phyloP scores from a whole-genome alignment of 2,329 filamentous ascomycete genomes.

The Pseudogymnoascus sp. region DNA sequence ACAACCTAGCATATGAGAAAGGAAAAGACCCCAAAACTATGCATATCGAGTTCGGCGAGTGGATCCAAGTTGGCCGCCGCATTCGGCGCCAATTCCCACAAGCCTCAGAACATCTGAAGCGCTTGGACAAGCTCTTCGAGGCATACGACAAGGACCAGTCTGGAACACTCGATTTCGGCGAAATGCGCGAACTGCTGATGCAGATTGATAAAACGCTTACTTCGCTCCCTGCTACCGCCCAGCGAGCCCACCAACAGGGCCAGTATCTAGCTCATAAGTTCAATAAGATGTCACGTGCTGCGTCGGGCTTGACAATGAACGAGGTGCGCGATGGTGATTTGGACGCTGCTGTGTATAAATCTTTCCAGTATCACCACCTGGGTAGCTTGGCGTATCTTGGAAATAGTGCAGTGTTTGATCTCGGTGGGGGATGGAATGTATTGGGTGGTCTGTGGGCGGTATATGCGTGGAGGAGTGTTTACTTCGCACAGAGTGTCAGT shows the following conservation, averaged over 20 bases:
- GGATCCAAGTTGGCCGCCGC: constrained; percentile 72
- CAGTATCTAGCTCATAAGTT: constrained; percentile 88
- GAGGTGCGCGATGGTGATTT: constrained; percentile 81
- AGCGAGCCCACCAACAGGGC: constrained; percentile 93
- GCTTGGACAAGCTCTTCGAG: constrained; percentile 83
- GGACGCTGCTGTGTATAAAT: constrained; percentile 85
- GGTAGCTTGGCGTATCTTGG: constrained; percentile 91
- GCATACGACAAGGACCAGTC: constrained; percentile 90
- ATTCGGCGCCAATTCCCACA: constrained; percentile 89
- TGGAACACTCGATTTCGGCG: constrained; percentile 88
- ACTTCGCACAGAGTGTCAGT: constrained; percentile 96
- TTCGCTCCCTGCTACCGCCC: constrained; percentile 86
- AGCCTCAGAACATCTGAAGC: constrained; percentile 74
- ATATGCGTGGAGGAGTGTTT: constrained; percentile 91
- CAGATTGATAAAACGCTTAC: constrained; percentile 96
- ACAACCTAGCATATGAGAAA: constrained; percentile 81
- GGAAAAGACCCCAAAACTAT: constrained; percentile 85
- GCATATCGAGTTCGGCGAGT: constrained; percentile 78
- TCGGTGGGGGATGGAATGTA: constrained; percentile 66
- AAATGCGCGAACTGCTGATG: constrained; percentile 76
- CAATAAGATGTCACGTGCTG: constrained; percentile 75
- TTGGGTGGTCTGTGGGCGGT: constrained; percentile 84
- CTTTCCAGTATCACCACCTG: constrained; percentile 88
- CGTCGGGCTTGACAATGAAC: constrained; percentile 68
- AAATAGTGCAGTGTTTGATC: constrained; percentile 92